These are phyloP conservation scores for Sporothrix variecibatus DNA, from an alignment of 2,329 filamentous ascomycete genomes.

Conservation along the genomic window DNA sequence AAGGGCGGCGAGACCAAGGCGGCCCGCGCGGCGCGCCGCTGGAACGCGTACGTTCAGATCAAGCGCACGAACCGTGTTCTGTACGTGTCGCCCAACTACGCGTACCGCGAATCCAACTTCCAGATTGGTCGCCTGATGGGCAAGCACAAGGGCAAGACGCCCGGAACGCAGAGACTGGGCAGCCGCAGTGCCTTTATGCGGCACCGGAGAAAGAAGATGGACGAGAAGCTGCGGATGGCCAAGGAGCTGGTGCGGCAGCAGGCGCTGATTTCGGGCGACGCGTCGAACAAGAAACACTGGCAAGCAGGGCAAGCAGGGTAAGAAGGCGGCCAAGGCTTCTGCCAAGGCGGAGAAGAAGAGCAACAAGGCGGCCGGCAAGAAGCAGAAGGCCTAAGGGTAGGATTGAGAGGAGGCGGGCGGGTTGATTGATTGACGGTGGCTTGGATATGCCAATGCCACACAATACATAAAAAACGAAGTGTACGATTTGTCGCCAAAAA, in stretches of 20 bases:
- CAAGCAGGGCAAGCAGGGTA: background rate
- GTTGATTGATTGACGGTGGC: background rate
- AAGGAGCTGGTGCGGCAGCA: constrained; percentile 33
- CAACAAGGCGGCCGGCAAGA: background rate
- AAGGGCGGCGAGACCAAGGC: constrained; percentile 24
- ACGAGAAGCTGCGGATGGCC: constrained; percentile 26
- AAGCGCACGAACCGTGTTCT: constrained; percentile 31
- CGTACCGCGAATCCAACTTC: constrained; percentile 63
- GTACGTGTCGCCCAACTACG: constrained; percentile 47
- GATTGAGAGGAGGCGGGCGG: background rate
- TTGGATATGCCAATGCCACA: background rate
- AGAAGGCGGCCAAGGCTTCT: constrained; percentile 24
- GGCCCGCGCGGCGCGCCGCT: constrained; percentile 28
- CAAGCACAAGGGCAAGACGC: constrained; percentile 50
- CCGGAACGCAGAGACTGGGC: constrained; percentile 51
- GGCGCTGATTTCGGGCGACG: constrained; percentile 29
- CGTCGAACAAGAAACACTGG: constrained; percentile 3
- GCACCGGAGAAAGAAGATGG: constrained; percentile 26
- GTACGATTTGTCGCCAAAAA: constrained; percentile 9
- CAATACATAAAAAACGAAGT: constrained; percentile 3
- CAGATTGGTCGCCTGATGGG: constrained; percentile 56
- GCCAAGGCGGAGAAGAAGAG: constrained; percentile 5
- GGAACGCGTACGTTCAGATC: constrained; percentile 31
- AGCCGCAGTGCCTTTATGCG: constrained; percentile 45
- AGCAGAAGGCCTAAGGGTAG: constrained; percentile 14